Conservation (phyloP, 768 basidiomycete species). For the Rhizopogon roseolus region DNA sequence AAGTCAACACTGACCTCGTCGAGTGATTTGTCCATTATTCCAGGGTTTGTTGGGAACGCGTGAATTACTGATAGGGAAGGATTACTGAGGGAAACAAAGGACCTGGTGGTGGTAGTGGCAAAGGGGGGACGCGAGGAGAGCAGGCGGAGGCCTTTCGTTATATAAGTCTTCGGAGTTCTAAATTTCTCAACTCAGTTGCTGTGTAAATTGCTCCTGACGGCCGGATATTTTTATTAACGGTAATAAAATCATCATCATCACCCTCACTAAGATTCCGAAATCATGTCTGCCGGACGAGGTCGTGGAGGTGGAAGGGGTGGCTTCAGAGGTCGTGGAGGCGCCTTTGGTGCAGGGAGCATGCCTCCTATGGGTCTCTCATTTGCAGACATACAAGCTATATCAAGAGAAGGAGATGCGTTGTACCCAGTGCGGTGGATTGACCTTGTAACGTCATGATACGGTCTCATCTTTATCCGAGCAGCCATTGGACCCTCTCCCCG, state of each 20-base stretch:
- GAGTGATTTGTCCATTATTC: conserved; percentile 74
- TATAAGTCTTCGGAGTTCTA: conserved; percentile 25
- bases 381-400: conserved; percentile 72
- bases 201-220: not conserved
- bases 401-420: conserved; percentile 69
- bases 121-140: conserved; percentile 22
- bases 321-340: conserved; percentile 42
- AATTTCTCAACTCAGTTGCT: conserved; percentile 6
- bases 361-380: conserved; percentile 81
- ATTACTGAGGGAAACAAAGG: conserved; percentile 2
- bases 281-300: conserved; percentile 45
- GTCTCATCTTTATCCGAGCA: conserved; percentile 29
- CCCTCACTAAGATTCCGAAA: conserved; percentile 8
- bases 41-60: not conserved
- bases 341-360: conserved; percentile 31
- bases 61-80: not conserved
- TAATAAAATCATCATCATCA: not conserved
- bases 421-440: conserved; percentile 65
- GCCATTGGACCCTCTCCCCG: conserved; percentile 61
- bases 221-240: no score
- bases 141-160: not conserved
- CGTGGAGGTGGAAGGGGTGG: conserved; percentile 59
- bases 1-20: conserved; percentile 58
- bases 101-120: conserved; percentile 17
- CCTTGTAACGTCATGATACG: conserved; percentile 12